A percentile compares a stretch with the other conserved stretches of the same genome.
These are phyloP conservation scores for Cladophialophora psammophila DNA, from an alignment of 2,329 filamentous ascomycete genomes.

Conservation along the genomic window DNA sequence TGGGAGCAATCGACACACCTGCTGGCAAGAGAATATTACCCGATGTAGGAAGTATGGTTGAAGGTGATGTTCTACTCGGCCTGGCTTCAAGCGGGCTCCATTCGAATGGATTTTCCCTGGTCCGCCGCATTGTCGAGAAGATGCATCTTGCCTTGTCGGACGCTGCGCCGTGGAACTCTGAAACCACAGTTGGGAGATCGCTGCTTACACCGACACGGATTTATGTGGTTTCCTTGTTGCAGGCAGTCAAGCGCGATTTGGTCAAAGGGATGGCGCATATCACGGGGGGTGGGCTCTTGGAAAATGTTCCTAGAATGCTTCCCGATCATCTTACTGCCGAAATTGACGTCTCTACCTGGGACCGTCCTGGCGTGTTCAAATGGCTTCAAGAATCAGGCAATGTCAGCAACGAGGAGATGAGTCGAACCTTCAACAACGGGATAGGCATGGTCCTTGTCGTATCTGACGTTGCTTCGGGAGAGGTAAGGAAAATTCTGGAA, in stretches of 20 bases:
- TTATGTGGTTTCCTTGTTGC: conserved; percentile 84
- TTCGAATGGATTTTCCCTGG: conserved; percentile 97
- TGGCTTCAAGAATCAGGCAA: conserved; percentile 77
- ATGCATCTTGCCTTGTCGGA: conserved; percentile 75
- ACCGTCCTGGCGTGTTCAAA: conserved; percentile 77
- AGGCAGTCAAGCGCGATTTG: conserved; percentile 65
- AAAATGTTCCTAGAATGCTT: conserved; percentile 95
- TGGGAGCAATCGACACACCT: conserved; percentile 74
- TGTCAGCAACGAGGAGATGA: conserved; percentile 80
- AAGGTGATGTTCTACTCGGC: conserved; percentile 85
- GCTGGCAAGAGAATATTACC: conserved; percentile 73
- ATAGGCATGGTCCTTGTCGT: conserved; percentile 94
- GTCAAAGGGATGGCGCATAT: conserved; percentile 97
- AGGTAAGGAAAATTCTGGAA: conserved; percentile 67
- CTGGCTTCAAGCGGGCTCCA: conserved; percentile 86
- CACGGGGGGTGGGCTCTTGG: conserved; percentile 88
- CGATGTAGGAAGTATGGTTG: conserved; percentile 74
- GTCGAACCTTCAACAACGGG: conserved; percentile 91
- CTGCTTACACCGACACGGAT: conserved; percentile 91
- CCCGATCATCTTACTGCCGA: conserved; percentile 78
- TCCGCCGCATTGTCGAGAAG: conserved; percentile 82
- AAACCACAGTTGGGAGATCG: conserved; percentile 68
- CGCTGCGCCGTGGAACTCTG: conserved; percentile 75
- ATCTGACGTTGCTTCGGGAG: conserved; percentile 66
- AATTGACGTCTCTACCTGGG: conserved; percentile 79